These are phyloP conservation scores for Rhexocercosporidium sp. DNA, from an alignment of 2,329 filamentous ascomycete genomes.

Conservation along the genomic window DNA sequence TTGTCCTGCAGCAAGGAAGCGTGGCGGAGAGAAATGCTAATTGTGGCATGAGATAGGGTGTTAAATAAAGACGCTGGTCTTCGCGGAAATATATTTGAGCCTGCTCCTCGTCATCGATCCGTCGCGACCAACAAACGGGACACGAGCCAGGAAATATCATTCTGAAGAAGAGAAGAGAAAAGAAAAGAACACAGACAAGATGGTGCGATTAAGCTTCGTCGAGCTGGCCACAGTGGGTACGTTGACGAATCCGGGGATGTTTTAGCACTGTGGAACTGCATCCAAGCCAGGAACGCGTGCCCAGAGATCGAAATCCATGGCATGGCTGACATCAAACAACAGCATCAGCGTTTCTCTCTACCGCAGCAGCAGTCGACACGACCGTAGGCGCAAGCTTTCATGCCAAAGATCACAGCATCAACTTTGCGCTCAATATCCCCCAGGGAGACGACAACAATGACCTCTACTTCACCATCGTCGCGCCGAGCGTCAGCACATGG, in stretches of 20 bases:
- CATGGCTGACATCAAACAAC: constrained; percentile 11
- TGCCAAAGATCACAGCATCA: constrained; percentile 49
- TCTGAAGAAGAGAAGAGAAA: constrained; percentile 3
- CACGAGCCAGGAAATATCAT: neutral
- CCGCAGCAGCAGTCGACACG: constrained; percentile 23
- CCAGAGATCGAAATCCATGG: neutral
- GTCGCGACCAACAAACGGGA: neutral
- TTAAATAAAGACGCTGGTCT: neutral
- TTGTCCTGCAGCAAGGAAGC: neutral
- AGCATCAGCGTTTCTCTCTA: constrained; percentile 22
- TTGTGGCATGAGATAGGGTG: neutral
- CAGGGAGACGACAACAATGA: constrained; percentile 51
- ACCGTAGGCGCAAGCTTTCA: constrained; percentile 54
- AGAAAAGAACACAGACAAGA: neutral
- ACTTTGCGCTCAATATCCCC: constrained; percentile 58
- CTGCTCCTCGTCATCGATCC: neutral
- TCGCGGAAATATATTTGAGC: neutral
- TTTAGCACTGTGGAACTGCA: neutral
- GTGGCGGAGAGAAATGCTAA: neutral
- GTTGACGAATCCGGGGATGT: neutral
- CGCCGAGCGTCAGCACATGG: constrained; percentile 54
- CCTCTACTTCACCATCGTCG: constrained; percentile 60
- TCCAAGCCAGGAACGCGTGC: neutral
- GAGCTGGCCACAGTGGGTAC: constrained; percentile 16
- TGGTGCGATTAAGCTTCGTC: constrained; percentile 20